Base-by-base conservation (phyloP, 208 protist species). In the Trypanosoma brucei region DNA sequence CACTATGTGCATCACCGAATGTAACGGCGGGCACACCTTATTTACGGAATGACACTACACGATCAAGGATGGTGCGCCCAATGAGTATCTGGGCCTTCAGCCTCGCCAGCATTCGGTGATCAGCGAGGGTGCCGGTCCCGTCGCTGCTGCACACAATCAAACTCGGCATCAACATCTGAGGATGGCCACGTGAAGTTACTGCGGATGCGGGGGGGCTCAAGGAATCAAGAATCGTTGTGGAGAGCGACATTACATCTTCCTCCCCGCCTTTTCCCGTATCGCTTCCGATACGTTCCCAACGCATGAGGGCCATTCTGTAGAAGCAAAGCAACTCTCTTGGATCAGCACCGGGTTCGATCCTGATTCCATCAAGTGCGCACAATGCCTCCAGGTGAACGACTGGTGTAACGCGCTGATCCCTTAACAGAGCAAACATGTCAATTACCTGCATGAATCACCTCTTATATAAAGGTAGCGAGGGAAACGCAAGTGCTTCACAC, bases 61-160 rank as follows among this genome's bases (percentile, higher is more conserved):
- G n/a, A 53, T 62, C 51, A 59, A 64, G 65, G 8, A 50, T 37
- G 14, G 7, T 5, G 30, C 42, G 1, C 11, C 39, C 38, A 11
- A 70, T 50, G 1, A 59, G 6, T 46, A 11, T 14, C 6, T 46
- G 11, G 6, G 11, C 6, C 11, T 11, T 11, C 6, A 46, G 42
- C 42, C 42, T 11, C 6, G 6, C 6, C 42, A 46, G 42, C 42
- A 46, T 6, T 46, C 42, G 42, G 6, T 46, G 42, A 6, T 46
- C 42, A 46, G 42, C 42, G 11, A 46, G 42, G 11, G 11, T 11
- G 11, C 42, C 42, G 11, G 8, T 14, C 42, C 11, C 42, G 42
- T 46, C 42, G 6, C 11, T 6, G 42, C 8, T 46, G 11, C 6
- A 14, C 42, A 14, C 11, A 14, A 46, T 46, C 11, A 46, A 46